A percentile compares a stretch with the other conserved stretches of the same genome.
These are phyloP conservation scores for Beauveria varroae DNA, from an alignment of 2,329 filamentous ascomycete genomes.

Conservation along the genomic window DNA sequence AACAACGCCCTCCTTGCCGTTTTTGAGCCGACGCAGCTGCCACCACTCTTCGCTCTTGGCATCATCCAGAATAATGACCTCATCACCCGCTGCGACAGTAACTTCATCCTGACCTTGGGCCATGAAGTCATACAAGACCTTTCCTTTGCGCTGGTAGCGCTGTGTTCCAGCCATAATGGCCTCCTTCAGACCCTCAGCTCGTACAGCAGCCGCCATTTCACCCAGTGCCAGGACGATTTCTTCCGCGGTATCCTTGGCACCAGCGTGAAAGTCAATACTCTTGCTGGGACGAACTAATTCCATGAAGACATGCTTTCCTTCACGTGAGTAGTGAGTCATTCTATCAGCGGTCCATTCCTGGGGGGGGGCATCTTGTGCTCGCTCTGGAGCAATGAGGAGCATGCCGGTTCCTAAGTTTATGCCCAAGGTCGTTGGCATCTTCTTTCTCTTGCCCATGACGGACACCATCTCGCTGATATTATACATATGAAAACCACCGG, in stretches of 20 bases:
- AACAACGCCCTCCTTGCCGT: slow-evolving; percentile 90
- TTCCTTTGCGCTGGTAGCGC: slow-evolving; percentile 66
- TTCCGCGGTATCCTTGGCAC: slow-evolving; percentile 90
- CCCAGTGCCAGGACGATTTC: slow-evolving; percentile 86
- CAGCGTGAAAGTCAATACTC: slow-evolving; percentile 93
- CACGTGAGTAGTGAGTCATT: slow-evolving; percentile 94
- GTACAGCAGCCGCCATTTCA: slow-evolving; percentile 78
- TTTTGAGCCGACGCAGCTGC: slow-evolving; percentile 86
- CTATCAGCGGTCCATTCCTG: slow-evolving; percentile 93
- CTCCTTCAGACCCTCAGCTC: slow-evolving; percentile 76
- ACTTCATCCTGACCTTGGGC: slow-evolving; percentile 96
- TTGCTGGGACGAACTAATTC: slow-evolving; percentile 88
- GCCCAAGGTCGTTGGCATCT: slow-evolving; percentile 96
- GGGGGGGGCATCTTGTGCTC: slow-evolving; percentile 70
- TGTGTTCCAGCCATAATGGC: slow-evolving; percentile 75
- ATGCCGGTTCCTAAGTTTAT: slow-evolving; percentile 82
- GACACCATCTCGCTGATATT: slow-evolving; percentile 97
- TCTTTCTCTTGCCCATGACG: slow-evolving; percentile 94
- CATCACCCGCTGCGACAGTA: slow-evolving; percentile 80
- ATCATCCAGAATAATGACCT: slow-evolving; percentile 85
- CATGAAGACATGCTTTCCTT: slow-evolving; percentile 96
- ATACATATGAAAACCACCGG: slow-evolving; percentile 85
- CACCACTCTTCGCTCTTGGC: slow-evolving; percentile 96
- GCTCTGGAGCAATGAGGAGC: slow-evolving; percentile 87
- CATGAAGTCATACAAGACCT: slow-evolving; percentile 91